Evolutionary conservation across 2,329 filamentous ascomycete genomes (phyloP), one percentile per base, ranked within the genome.

Genomic region (Xylaria sp.): DNA sequence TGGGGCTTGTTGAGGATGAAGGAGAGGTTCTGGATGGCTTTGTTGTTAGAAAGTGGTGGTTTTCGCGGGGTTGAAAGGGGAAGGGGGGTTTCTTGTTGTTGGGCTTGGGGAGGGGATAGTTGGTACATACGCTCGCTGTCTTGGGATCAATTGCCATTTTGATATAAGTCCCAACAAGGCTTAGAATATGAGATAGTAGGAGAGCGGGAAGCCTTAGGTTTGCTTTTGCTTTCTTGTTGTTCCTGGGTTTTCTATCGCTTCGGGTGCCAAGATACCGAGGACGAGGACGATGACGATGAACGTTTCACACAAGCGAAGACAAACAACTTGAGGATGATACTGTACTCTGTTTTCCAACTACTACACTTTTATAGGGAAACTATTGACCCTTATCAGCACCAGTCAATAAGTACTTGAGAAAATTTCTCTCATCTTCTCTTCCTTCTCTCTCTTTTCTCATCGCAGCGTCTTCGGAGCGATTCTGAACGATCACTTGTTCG

Each of bases 1-100:
- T 89, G 86, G 69, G 90, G 86, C 74, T 92, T 91, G 81, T 94
- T 89, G 75, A 97, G 92, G 79, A 97, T 84, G 82, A 96, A 96
- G 63, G 93, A 96, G 73, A 91, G 88, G 81, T 96, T 96, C 92
- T 93, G 63, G n/a, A 38, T 11, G 40, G 36, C n/a, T 33, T 46
- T 17, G 51, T 51, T 56, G 63, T 71, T 26, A 44, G 49, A 17
- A 46, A 46, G 15, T 28, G 40, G 23, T n/a, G 20, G 48, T 13
- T 33, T 48, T 53, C 17, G 49, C 28, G 40, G 26, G 38, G 42
- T 6, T 23, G 44, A 28, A 33, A 36, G n/a, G 23, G 42, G n/a
- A 17, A 17, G 3, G 28, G 33, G 40, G 28, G 15, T n/a, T 7
- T 33, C 7, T 33, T 31, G 38, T 10, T 46, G 26, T 7, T 26